Percentiles rank a stretch among this genome's conserved stretches.
phyloP scores from a whole-genome alignment of 345 rosid genomes.

The Camelina laxa region DNA sequence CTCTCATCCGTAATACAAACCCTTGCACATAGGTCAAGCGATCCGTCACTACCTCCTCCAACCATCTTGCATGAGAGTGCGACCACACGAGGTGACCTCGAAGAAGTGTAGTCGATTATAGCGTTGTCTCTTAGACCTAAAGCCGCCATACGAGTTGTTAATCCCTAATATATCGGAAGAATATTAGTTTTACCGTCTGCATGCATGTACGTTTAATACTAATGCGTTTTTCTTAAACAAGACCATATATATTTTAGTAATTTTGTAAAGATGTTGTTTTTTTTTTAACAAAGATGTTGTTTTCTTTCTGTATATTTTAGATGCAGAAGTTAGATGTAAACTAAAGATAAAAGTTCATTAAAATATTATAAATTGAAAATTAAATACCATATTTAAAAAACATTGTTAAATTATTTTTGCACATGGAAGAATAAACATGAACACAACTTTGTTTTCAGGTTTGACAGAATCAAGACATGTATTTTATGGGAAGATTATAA shows the following conservation, averaged over 20 bases:
- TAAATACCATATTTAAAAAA: neutral
- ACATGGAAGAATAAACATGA: neutral
- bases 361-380: too few relatives aligned
- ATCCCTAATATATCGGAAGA: constrained; percentile 41
- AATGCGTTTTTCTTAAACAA: neutral
- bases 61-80: constrained; percentile 86
- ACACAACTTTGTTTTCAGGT: neutral
- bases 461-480: neutral
- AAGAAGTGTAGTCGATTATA: constrained; percentile 48
- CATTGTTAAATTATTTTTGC: neutral
- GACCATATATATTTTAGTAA: too few relatives aligned
- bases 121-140: constrained; percentile 61
- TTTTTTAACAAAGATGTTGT: too few relatives aligned
- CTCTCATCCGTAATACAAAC: constrained; percentile 72
- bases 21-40: constrained; percentile 72
- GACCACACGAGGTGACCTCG: constrained; percentile 59
- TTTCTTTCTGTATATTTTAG: too few relatives aligned
- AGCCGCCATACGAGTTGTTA: constrained; percentile 52
- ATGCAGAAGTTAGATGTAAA: too few relatives aligned
- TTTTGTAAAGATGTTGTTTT: too few relatives aligned
- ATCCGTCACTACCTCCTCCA: constrained; percentile 89
- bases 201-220: neutral
- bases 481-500: neutral
- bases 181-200: neutral
- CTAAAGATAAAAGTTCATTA: too few relatives aligned